These are phyloP conservation scores for Plasmopara halstedii DNA, from an alignment of 352 stramenopile species.

Conservation along the genomic window DNA sequence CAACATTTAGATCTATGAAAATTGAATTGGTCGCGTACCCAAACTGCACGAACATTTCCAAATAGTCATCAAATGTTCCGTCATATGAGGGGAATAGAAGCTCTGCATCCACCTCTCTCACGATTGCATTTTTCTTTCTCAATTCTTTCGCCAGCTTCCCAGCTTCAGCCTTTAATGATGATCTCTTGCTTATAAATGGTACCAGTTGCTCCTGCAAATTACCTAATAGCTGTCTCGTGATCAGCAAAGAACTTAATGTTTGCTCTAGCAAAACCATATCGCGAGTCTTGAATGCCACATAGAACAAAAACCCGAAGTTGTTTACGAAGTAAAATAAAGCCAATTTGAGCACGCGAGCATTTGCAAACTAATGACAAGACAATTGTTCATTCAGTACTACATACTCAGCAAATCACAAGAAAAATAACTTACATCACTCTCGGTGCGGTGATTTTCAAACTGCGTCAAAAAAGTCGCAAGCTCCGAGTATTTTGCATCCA, in stretches of 20 bases:
- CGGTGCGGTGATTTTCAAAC: constrained; percentile 89
- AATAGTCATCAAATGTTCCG: constrained; percentile 90
- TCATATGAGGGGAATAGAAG: constrained; percentile 77
- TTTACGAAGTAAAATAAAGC: constrained; percentile 98
- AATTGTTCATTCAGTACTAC: constrained; percentile 4
- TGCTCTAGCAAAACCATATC: constrained; percentile 87
- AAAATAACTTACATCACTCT: constrained; percentile 57
- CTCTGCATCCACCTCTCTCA: constrained; percentile 72
- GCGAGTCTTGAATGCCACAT: constrained; percentile 89
- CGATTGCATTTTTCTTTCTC: constrained; percentile 33
- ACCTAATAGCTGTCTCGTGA: constrained; percentile 74
- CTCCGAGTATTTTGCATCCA: constrained; percentile 84
- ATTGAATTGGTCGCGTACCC: constrained; percentile 45
- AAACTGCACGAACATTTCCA: constrained; percentile 91
- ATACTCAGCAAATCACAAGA: constrained; percentile 1
- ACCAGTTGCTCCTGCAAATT: constrained; percentile 77
- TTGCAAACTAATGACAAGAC: constrained; percentile 55
- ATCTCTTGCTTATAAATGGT: constrained; percentile 70
- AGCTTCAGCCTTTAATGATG: constrained; percentile 77
- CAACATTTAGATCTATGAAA: not conserved
- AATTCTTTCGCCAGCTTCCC: constrained; percentile 62
- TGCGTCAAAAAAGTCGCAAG: constrained; percentile 91
- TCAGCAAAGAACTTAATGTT: constrained; percentile 77
- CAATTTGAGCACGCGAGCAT: constrained; percentile 95
- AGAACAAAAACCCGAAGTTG: constrained; percentile 96